phyloP scores from a whole-genome alignment of 2,329 filamentous ascomycete species.

The Exophiala sp. region DNA sequence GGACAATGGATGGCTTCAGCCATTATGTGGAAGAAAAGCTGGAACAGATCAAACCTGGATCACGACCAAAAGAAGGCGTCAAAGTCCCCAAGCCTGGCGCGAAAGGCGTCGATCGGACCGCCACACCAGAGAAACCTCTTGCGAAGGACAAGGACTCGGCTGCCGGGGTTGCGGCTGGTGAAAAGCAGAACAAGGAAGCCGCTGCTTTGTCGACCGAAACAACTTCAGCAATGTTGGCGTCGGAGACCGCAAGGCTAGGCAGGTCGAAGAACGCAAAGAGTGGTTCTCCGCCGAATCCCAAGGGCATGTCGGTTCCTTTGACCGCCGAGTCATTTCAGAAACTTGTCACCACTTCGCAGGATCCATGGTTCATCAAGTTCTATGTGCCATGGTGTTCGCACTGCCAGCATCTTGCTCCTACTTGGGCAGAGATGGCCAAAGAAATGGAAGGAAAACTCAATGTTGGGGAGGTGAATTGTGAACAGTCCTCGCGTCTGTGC shows the following conservation, averaged over 20 bases:
- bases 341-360: slow-evolving; percentile 75
- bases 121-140: slow-evolving; percentile 35
- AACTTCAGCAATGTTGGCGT: slow-evolving; percentile 29
- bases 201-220: slow-evolving; percentile 34
- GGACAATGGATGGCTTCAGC: slow-evolving; percentile 61
- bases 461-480: slow-evolving; percentile 93
- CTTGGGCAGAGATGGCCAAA: slow-evolving; percentile 82
- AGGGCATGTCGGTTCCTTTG: slow-evolving; percentile 68
- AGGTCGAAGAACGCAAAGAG: slow-evolving; percentile 50
- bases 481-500: slow-evolving; percentile 77
- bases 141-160: slow-evolving; percentile 42
- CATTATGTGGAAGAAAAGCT: slow-evolving; percentile 68
- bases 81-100: slow-evolving; percentile 67
- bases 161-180: slow-evolving; percentile 36
- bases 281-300: slow-evolving; percentile 59
- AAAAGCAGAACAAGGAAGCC: slow-evolving; percentile 40
- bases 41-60: slow-evolving; percentile 73
- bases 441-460: slow-evolving; percentile 88
- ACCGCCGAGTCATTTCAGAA: slow-evolving; percentile 81
- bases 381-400: slow-evolving; percentile 97
- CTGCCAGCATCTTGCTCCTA: slow-evolving; percentile 86
- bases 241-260: slow-evolving; percentile 37
- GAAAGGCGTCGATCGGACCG: slow-evolving; percentile 42
- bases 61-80: slow-evolving; percentile 61
- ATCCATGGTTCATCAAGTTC: slow-evolving; percentile 98